phyloP scores from a whole-genome alignment of 2,329 filamentous ascomycete species.

The Colletotrichum musicola region DNA sequence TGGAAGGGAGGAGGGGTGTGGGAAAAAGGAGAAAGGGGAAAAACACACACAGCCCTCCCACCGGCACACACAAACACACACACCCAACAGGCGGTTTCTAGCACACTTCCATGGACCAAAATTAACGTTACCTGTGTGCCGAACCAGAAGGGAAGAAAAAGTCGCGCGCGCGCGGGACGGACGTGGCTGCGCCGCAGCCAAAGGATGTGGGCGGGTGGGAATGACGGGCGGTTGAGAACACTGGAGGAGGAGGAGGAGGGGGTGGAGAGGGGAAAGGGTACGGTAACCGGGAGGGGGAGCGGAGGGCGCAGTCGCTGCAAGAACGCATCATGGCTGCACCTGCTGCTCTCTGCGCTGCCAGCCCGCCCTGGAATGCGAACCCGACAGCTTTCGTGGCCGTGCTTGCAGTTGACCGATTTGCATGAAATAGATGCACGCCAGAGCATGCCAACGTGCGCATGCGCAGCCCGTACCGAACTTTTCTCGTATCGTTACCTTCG shows the following conservation, averaged over 20 bases:
- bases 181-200: background rate
- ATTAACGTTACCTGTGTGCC: conserved; percentile 1
- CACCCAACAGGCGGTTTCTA: background rate
- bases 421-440: too few species aligned
- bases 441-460: background rate
- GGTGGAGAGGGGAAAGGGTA: background rate
- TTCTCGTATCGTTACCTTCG: background rate
- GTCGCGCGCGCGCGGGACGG: background rate
- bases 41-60: background rate
- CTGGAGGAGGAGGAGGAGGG: background rate
- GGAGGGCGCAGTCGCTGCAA: conserved; percentile 1
- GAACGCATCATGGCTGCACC: background rate
- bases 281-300: background rate
- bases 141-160: background rate
- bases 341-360: background rate
- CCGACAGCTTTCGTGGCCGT: conserved; percentile 2
- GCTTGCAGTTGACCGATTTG: background rate
- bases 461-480: too few species aligned
- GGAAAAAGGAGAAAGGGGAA: too few species aligned
- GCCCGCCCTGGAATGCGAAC: background rate
- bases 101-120: background rate
- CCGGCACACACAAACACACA: background rate
- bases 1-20: too few species aligned
- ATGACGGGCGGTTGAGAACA: background rate
- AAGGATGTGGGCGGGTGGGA: background rate